A percentile compares a stretch with the other conserved stretches of the same genome.
Conservation (phyloP, 2,329 filamentous ascomycete species). For the Aspergillus fumigatiaffinis region DNA sequence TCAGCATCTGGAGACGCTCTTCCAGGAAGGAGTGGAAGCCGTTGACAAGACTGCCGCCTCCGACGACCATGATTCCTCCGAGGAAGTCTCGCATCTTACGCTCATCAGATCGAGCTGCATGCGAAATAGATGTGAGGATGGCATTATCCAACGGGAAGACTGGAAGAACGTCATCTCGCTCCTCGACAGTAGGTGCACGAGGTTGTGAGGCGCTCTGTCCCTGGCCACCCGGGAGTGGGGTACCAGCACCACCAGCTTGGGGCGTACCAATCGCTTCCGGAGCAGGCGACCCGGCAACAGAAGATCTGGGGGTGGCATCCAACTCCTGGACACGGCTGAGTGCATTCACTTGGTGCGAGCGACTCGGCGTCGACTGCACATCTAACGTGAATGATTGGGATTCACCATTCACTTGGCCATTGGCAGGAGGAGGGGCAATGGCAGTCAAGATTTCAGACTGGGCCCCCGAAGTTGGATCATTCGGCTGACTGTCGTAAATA, state of each 20-base stretch:
- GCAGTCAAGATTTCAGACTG: slow-evolving; percentile 64
- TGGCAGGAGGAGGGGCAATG: slow-evolving; percentile 41
- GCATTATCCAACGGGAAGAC: slow-evolving; percentile 81
- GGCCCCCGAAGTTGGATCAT: slow-evolving; percentile 82
- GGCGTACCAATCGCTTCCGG: slow-evolving; percentile 74
- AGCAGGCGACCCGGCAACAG: slow-evolving; percentile 80
- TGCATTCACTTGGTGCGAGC: slow-evolving; percentile 63
- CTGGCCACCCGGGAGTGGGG: slow-evolving; percentile 34
- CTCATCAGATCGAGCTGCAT: slow-evolving; percentile 83
- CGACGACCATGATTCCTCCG: slow-evolving; percentile 85
- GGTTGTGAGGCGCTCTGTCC: slow-evolving; percentile 32
- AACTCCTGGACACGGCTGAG: slow-evolving; percentile 64
- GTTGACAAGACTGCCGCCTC: slow-evolving; percentile 76
- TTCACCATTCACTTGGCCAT: slow-evolving; percentile 35
- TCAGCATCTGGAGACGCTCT: slow-evolving; percentile 67
- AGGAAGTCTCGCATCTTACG: slow-evolving; percentile 89
- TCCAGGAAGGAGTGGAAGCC: slow-evolving; percentile 80
- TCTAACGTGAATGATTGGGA: slow-evolving; percentile 26
- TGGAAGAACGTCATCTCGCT: slow-evolving; percentile 76
- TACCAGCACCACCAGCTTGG: slow-evolving; percentile 43
- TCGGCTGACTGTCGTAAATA: slow-evolving; percentile 86
- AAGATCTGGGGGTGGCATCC: slow-evolving; percentile 76
- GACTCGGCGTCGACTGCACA: slow-evolving; percentile 43
- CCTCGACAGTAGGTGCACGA: slow-evolving; percentile 47
- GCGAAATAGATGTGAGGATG: slow-evolving; percentile 82